Evolutionary conservation across 108 stramenopile species (phyloP), one percentile per base, ranked within the genome.

Genomic region (Aurantiochytrium sp.): DNA sequence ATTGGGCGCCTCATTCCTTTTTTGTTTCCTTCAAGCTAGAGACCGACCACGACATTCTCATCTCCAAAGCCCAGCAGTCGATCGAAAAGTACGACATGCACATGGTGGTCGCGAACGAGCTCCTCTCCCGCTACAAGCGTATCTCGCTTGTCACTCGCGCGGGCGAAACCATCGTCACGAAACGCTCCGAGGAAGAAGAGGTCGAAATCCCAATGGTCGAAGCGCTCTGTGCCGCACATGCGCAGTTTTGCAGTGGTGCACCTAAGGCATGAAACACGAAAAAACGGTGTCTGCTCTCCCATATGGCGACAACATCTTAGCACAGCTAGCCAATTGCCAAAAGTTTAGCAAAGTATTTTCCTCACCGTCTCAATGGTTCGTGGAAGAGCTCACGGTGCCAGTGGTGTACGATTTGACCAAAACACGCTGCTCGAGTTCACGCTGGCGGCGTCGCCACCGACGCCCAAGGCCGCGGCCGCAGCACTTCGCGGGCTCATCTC

Each of bases 11-110:
- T 18, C 72, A 94, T 60, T 96, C 96, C 25, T 98, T 98, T 91
- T 92, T 96, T 6, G 96, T 98, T n/a, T 96, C 96, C 58, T 99
- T 99, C 96, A 99, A 99, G 90, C 94, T 99, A 59, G 99, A 99
- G 94, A 99, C 99, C 1, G 98, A 99, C 92, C 44, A 73, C 6
- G 83, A 90, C 10, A 94, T 98, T 18, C 92, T 99, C 60, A 92
- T 94, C 8, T 87, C 92, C 87, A 99, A 99, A 93, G 96, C 97
- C 18, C 92, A 92, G 73, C 90, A 92, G 60, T 97, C 98, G 19
- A 94, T 98, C 43, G 89, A 95, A 87, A 94, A 91, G 60, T 97
- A 98, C 90, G 95, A 95, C 76, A 96, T 97, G 87, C 97, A 99
- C 88, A 90, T 97, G 89, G 99, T 99, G 5, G 95, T 99, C 88